Conservation (phyloP, 129 eudicot genomes). For the Centella asiatica region DNA sequence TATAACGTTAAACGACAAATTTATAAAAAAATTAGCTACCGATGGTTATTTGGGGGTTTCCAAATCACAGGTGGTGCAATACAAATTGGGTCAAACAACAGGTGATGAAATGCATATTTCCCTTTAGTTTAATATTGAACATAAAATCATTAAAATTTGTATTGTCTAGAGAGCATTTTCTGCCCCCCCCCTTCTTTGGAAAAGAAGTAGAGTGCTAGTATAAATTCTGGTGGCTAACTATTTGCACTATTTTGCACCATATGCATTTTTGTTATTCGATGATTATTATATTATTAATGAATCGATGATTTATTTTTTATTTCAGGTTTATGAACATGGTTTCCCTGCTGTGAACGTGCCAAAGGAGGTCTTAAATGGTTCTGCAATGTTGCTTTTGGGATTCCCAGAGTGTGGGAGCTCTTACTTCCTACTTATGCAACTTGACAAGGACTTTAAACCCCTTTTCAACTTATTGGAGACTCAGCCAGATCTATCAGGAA, state of each 20-base stretch:
- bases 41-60: too few species aligned
- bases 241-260: not conserved
- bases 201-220: too few species aligned
- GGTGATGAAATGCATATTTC: too few species aligned
- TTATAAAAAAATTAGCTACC: too few species aligned
- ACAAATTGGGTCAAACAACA: too few species aligned
- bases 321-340: conserved; percentile 82
- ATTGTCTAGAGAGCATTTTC: not conserved
- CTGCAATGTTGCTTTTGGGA: conserved; percentile 76
- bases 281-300: too few species aligned
- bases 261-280: not conserved
- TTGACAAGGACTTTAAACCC: conserved; percentile 75
- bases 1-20: too few species aligned
- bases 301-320: not conserved
- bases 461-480: conserved; percentile 71
- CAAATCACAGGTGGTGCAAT: too few species aligned
- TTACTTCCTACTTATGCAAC: conserved; percentile 79
- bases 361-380: conserved; percentile 51
- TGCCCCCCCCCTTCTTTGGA: too few species aligned
- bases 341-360: conserved; percentile 69
- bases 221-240: not conserved
- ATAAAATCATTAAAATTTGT: not conserved
- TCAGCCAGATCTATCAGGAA: conserved; percentile 56
- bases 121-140: not conserved
- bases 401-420: conserved; percentile 94